These are phyloP conservation scores for Nemania sp. DNA, from an alignment of 2,329 filamentous ascomycete genomes.

Conservation along the genomic window DNA sequence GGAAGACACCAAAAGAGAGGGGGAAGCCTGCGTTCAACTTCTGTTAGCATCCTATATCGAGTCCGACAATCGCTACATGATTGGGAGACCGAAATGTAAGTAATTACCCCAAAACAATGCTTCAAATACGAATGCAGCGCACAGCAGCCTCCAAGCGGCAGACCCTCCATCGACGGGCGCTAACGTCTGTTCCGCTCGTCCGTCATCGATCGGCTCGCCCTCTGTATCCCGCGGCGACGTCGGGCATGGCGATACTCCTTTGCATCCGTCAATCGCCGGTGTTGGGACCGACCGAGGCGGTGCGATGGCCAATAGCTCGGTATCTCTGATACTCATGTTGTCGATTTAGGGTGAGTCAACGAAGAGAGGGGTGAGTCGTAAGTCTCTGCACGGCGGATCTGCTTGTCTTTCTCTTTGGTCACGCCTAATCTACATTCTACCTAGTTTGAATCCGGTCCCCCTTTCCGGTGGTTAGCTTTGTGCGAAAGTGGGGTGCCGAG, in stretches of 20 bases:
- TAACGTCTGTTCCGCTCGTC: conserved; percentile 20
- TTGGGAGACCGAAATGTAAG: neutral
- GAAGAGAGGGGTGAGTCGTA: neutral
- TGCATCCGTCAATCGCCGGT: neutral
- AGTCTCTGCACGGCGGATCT: too few species aligned
- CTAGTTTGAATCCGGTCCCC: too few species aligned
- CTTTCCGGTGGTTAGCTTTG: too few species aligned
- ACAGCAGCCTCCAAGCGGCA: conserved; percentile 36
- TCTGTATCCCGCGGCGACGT: conserved; percentile 4
- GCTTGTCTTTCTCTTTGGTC: too few species aligned
- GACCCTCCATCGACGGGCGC: conserved; percentile 33
- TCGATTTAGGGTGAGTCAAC: neutral
- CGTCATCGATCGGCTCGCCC: neutral
- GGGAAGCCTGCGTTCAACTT: conserved; percentile 34
- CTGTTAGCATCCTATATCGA: neutral
- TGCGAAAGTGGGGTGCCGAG: too few species aligned
- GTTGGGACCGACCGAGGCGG: neutral
- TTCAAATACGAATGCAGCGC: conserved; percentile 37
- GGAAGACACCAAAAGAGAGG: conserved; percentile 41
- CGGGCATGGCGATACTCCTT: neutral
- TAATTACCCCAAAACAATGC: conserved; percentile 35
- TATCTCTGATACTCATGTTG: neutral
- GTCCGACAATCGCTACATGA: neutral
- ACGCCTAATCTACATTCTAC: too few species aligned
- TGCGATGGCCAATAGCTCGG: neutral